phyloP scores from a whole-genome alignment of 2,329 filamentous ascomycete genomes.

The Aspergillus sergii region DNA sequence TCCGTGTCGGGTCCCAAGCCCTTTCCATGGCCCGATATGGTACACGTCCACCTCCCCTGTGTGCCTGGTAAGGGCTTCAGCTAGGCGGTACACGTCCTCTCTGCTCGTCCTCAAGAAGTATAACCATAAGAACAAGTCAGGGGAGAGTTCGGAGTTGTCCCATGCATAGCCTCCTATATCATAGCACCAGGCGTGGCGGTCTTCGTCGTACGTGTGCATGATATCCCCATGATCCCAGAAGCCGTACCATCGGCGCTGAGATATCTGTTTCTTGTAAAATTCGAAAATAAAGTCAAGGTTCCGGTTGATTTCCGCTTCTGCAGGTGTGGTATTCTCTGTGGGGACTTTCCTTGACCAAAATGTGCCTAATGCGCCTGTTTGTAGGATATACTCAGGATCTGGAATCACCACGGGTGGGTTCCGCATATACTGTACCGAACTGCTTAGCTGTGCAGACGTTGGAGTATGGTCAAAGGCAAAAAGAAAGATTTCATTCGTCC shows the following conservation, averaged over 20 bases:
- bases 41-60: slow-evolving; percentile 66
- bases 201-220: slow-evolving; percentile 63
- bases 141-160: slow-evolving; percentile 67
- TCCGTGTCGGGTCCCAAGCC: slow-evolving; percentile 64
- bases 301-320: slow-evolving; percentile 46
- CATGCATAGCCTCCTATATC: slow-evolving; percentile 67
- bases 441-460: slow-evolving; percentile 48
- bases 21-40: slow-evolving; percentile 60
- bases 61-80: slow-evolving; percentile 61
- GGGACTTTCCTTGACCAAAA: slow-evolving; percentile 54
- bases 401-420: slow-evolving; percentile 57
- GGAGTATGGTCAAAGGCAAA: slow-evolving; percentile 58
- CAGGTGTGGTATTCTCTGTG: neutral
- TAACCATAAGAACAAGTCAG: slow-evolving; percentile 65
- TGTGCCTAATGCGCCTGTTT: slow-evolving; percentile 56
- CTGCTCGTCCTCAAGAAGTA: slow-evolving; percentile 63
- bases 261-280: slow-evolving; percentile 59
- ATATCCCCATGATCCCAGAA: slow-evolving; percentile 66
- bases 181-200: slow-evolving; percentile 64
- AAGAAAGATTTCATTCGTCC: slow-evolving; percentile 61
- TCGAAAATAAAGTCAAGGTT: slow-evolving; percentile 60
- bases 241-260: slow-evolving; percentile 64
- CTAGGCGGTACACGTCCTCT: slow-evolving; percentile 60
- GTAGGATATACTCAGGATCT: slow-evolving; percentile 52
- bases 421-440: slow-evolving; percentile 51